Evolutionary conservation across 352 stramenopile genomes (phyloP).

Genomic region (Phytophthora fragariaefolia): DNA sequence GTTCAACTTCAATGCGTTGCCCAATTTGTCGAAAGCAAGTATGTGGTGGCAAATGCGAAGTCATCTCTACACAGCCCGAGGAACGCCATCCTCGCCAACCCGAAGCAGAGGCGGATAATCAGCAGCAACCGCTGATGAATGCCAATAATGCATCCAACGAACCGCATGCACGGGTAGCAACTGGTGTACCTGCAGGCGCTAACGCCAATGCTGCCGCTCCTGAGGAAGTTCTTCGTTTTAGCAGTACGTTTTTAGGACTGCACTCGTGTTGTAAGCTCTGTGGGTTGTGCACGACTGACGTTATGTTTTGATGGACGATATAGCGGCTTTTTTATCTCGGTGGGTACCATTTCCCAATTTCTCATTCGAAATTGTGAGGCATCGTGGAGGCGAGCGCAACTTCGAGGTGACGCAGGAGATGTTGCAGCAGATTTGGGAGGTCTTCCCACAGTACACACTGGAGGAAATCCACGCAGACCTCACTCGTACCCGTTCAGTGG

Average conservation of each 20-base stretch:
- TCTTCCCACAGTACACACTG: slow-evolving; percentile 74
- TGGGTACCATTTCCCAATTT: slow-evolving; percentile 78
- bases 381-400: slow-evolving; percentile 35
- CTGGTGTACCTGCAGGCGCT: slow-evolving; percentile 1
- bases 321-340: slow-evolving; percentile 72
- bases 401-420: slow-evolving; percentile 75
- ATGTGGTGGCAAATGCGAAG: slow-evolving; percentile 44
- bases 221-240: slow-evolving; percentile 77
- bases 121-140: slow-evolving; percentile 17
- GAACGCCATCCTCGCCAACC: slow-evolving; percentile 12
- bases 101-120: slow-evolving; percentile 25
- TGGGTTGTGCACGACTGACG: slow-evolving; percentile 11
- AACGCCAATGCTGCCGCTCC: slow-evolving; percentile 25
- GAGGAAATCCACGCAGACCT: slow-evolving; percentile 69
- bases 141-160: slow-evolving; percentile 14
- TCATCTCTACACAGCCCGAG: slow-evolving; percentile 7
- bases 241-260: slow-evolving; percentile 71
- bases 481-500: slow-evolving; percentile 57
- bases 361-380: slow-evolving; percentile 80
- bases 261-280: too few species aligned
- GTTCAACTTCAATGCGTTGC: slow-evolving; percentile 52
- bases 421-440: slow-evolving; percentile 74
- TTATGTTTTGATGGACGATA: slow-evolving; percentile 18
- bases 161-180: slow-evolving; percentile 12
- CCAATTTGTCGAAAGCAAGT: slow-evolving; percentile 73